Conservation (phyloP, 176 grass and related monocot genomes). For the Hyparrhenia diplandra region DNA sequence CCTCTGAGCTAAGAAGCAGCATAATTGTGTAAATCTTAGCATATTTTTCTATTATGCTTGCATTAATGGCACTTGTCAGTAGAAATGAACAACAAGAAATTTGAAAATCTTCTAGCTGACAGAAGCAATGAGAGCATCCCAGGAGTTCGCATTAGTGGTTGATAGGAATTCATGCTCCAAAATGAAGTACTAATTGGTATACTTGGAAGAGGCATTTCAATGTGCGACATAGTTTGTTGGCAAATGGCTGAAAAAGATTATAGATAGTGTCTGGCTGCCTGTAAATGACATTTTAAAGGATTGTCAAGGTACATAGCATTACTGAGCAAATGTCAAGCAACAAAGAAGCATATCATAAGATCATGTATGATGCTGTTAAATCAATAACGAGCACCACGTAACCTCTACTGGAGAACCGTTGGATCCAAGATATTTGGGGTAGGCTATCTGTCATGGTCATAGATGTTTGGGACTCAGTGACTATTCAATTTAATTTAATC, state of each 20-base stretch:
- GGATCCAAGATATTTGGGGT: background rate
- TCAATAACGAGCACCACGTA: background rate
- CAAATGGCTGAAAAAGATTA: slow-evolving; percentile 6
- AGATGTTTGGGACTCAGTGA: background rate
- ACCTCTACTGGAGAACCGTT: background rate
- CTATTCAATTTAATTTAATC: background rate
- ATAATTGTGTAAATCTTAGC: background rate
- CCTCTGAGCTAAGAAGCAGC: slow-evolving; percentile 3
- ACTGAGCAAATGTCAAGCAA: background rate
- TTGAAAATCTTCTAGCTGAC: background rate
- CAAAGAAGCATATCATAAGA: background rate
- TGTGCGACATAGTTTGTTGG: background rate
- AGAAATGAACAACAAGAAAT: slow-evolving; percentile 16
- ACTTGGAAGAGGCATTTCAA: background rate
- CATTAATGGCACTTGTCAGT: background rate
- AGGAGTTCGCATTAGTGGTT: background rate
- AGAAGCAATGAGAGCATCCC: background rate
- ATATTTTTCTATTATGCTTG: background rate
- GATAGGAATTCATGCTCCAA: background rate
- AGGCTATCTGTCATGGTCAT: background rate
- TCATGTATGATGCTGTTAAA: background rate
- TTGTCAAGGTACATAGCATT: background rate
- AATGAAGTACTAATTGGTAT: background rate
- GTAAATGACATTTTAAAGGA: background rate
- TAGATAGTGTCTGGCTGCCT: background rate